phyloP scores from a whole-genome alignment of 345 rosid genomes.

The Xanthoceras sorbifolium region DNA sequence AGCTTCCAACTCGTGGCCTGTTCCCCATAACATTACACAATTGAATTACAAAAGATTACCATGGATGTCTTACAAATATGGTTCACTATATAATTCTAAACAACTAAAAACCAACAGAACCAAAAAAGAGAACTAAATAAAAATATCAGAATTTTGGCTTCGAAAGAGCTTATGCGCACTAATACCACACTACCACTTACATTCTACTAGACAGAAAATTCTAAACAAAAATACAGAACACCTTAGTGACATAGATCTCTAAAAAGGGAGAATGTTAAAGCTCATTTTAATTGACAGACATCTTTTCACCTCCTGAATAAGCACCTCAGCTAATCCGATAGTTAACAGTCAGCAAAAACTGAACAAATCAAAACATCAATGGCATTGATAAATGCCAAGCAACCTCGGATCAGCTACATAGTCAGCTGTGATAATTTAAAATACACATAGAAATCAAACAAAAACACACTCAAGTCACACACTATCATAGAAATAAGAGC shows the following conservation, averaged over 20 bases:
- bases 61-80: background rate
- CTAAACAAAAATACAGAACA: background rate
- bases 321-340: too few relatives aligned
- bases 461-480: too few relatives aligned
- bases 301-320: too few relatives aligned
- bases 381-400: too few relatives aligned
- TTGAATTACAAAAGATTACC: conserved; percentile 15
- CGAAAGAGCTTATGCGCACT: background rate
- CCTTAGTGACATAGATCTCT: background rate
- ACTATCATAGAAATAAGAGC: too few relatives aligned
- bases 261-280: background rate
- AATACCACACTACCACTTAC: background rate
- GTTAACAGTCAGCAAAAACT: too few relatives aligned
- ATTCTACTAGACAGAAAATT: background rate
- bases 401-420: too few relatives aligned
- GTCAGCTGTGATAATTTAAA: too few relatives aligned
- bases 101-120: background rate
- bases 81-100: background rate
- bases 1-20: conserved; percentile 98
- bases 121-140: background rate
- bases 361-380: too few relatives aligned
- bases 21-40: conserved; percentile 18
- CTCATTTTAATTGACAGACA: background rate
- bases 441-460: too few relatives aligned
- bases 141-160: background rate